phyloP scores from a whole-genome alignment of 768 basidiomycete genomes.

The Ramaria sp. region DNA sequence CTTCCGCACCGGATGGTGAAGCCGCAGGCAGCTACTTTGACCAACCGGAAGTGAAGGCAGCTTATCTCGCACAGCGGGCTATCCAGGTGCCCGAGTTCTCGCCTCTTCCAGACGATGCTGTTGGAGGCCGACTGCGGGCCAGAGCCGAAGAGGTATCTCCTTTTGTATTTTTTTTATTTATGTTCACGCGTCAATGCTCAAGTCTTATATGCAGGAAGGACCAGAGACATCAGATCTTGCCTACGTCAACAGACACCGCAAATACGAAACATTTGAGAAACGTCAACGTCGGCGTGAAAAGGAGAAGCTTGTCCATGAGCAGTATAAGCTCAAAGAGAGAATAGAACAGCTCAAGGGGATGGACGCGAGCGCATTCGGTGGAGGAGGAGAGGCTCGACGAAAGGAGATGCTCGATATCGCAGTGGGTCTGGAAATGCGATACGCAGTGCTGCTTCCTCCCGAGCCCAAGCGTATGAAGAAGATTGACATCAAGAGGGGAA shows the following conservation, averaged over 20 bases:
- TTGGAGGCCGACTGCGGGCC: constrained; percentile 62
- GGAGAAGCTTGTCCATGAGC: constrained; percentile 85
- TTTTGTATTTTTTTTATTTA: constrained; percentile 6
- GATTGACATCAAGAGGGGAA: constrained; percentile 7
- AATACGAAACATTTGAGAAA: constrained; percentile 81
- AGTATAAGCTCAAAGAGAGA: constrained; percentile 83
- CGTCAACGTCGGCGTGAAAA: constrained; percentile 78
- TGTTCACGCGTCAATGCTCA: constrained; percentile 1
- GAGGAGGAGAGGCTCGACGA: constrained; percentile 67
- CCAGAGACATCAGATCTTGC: constrained; percentile 70
- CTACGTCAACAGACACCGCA: constrained; percentile 76
- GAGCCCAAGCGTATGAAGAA: constrained; percentile 29
- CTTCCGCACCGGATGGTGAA: constrained; percentile 39
- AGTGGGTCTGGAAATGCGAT: constrained; percentile 55
- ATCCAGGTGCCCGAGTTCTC: constrained; percentile 75
- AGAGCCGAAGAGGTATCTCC: constrained; percentile 54
- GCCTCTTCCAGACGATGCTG: constrained; percentile 37
- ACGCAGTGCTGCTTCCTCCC: constrained; percentile 61
- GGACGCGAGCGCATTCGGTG: constrained; percentile 60
- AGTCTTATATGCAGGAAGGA: constrained; percentile 29
- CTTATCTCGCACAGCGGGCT: constrained; percentile 53
- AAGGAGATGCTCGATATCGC: constrained; percentile 69
- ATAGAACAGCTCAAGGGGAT: constrained; percentile 74
- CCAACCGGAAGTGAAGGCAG: constrained; percentile 61
- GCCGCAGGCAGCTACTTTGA: constrained; percentile 70